A percentile compares a stretch with the other conserved stretches of the same genome.
These are phyloP conservation scores for Albatrellus ellisii DNA, from an alignment of 768 basidiomycete genomes.

Conservation along the genomic window DNA sequence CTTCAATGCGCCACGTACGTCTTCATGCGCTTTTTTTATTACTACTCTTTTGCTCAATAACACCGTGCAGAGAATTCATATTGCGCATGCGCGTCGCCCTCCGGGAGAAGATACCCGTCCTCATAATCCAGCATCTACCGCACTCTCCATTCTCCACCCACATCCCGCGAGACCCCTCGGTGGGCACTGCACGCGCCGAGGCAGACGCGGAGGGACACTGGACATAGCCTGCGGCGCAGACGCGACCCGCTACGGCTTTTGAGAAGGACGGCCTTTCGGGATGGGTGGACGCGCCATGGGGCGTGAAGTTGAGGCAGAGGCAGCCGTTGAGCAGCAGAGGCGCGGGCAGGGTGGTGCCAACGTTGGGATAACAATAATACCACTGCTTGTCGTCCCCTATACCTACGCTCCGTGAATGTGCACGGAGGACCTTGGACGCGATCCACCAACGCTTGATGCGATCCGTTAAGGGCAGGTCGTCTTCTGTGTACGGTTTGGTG, in stretches of 20 bases:
- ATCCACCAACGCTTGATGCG: no score
- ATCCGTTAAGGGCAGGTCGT: no score
- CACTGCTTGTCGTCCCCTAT: no score
- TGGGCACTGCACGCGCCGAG: not conserved
- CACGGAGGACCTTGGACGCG: no score
- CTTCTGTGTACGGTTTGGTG: no score
- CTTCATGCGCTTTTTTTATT: not conserved
- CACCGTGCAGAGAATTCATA: constrained; percentile 43
- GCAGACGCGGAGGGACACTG: constrained; percentile 19
- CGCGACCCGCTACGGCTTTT: constrained; percentile 40
- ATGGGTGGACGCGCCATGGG: constrained; percentile 41
- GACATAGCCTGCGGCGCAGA: constrained; percentile 40
- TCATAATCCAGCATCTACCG: constrained; percentile 38
- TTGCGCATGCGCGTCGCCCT: constrained; percentile 39
- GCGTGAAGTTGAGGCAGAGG: constrained; percentile 47
- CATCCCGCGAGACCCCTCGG: not conserved
- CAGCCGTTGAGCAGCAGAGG: constrained; percentile 31
- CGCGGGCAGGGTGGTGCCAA: no score
- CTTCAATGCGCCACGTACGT: constrained; percentile 41
- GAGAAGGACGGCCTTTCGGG: constrained; percentile 42
- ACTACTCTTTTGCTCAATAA: not conserved
- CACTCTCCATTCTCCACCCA: not conserved
- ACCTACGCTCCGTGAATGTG: no score
- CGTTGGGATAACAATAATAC: no score
- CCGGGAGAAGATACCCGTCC: constrained; percentile 30